Evolutionary conservation across 2,329 filamentous ascomycete genomes (phyloP), one percentile per base, ranked within the genome.

Genomic region (Microdochium paspali): DNA sequence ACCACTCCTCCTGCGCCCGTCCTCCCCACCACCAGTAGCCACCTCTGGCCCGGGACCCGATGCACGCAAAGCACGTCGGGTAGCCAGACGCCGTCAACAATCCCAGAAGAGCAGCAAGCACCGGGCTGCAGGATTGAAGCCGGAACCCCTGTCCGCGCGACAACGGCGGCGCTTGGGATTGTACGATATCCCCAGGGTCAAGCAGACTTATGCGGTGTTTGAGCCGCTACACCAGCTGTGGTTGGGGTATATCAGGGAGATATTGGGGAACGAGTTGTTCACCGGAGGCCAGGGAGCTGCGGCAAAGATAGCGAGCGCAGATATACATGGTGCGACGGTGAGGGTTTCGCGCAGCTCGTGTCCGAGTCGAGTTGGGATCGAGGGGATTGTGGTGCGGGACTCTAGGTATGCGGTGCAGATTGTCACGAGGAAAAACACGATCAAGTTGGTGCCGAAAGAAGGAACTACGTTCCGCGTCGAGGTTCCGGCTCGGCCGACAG

Each of bases 381-480:
- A 74, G 57, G 93, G 93, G 15, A 91, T 97, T 56, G 86, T 97
- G 50, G 81, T 96, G 35, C 82, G 87, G 62, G 93, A 98, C 68
- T 84, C 86, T 46, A 89, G 85, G 62, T 91, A 86, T 59, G 84
- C 85, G 1, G 87, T 97, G 65, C 87, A 95, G 63, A 69, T 98
- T 51, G 76, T 97, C 32, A 95, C 88, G 2, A 72, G 66, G 58
- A 75, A 73, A 55, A 76, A 90, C 66, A 71, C 76, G 54, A 58
- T 93, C 40, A 95, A 93, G 69, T 72, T 80, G 35, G 74, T 97
- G 48, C 91, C 93, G 3, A 98, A 98, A 62, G 90, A 95, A 61
- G 84, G 90, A 32, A 91, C 90, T 0, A 74, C 91, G 18, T 97
- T 98, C 58, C 77, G 82, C 20, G 80, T 97, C 54, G 74, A 80